phyloP scores from a whole-genome alignment of 2,329 filamentous ascomycete species.

The Aspergillus ochraceus region DNA sequence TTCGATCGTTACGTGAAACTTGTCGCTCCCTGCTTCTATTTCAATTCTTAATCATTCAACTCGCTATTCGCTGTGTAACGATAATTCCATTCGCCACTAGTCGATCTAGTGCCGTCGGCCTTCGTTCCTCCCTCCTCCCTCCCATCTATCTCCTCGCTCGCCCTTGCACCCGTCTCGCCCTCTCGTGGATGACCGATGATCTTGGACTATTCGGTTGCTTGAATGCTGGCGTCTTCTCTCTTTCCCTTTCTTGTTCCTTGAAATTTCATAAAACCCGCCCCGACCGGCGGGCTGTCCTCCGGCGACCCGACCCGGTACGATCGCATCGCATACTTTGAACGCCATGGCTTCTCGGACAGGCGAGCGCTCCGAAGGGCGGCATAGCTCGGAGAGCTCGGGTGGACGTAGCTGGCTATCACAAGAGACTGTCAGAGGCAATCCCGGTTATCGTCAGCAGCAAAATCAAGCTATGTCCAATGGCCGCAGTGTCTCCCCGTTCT shows the following conservation, averaged over 20 bases:
- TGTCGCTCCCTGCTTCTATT: not conserved
- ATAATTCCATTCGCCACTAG: not conserved
- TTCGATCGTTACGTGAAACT: not conserved
- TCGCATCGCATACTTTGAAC: slow-evolving; percentile 14
- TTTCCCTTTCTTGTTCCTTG: slow-evolving; percentile 15
- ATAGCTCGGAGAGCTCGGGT: slow-evolving; percentile 44
- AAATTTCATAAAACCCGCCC: not conserved
- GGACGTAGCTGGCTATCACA: slow-evolving; percentile 40
- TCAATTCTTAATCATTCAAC: slow-evolving; percentile 4
- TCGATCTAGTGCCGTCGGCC: not conserved
- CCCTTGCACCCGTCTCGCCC: not conserved
- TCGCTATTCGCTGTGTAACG: not conserved
- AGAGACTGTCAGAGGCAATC: slow-evolving; percentile 38
- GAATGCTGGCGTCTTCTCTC: slow-evolving; percentile 22
- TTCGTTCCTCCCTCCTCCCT: not conserved
- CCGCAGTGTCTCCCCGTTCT: slow-evolving; percentile 29
- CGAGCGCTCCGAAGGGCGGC: slow-evolving; percentile 34
- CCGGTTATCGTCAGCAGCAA: slow-evolving; percentile 19
- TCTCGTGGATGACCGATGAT: not conserved
- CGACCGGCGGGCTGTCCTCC: not conserved
- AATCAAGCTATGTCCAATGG: slow-evolving; percentile 24
- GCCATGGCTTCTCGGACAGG: slow-evolving; percentile 37
- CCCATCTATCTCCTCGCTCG: not conserved
- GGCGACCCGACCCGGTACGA: not conserved
- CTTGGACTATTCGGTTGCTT: slow-evolving; percentile 9